These are phyloP conservation scores for Puccinia polysora DNA, from an alignment of 1,284 basidiomycete genomes.

Conservation along the genomic window DNA sequence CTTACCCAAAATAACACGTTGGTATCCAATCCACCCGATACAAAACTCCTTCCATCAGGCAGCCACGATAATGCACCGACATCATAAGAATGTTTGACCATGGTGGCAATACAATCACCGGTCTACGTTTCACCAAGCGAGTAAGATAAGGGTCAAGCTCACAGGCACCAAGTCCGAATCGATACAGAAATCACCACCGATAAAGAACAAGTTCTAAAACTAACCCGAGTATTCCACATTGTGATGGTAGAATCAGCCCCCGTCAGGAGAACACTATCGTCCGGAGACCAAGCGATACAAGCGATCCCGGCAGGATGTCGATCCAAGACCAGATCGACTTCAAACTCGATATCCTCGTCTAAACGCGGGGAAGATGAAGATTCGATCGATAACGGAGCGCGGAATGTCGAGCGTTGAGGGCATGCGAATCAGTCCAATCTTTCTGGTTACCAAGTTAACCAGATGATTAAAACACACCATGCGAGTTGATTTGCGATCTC, in stretches of 20 bases:
- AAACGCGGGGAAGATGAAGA: background rate
- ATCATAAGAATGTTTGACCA: conserved; percentile 72
- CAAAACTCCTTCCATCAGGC: conserved; percentile 79
- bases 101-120: conserved; percentile 63
- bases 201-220: conserved; percentile 45
- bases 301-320: conserved; percentile 75
- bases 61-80: conserved; percentile 84
- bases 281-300: conserved; percentile 81
- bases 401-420: background rate
- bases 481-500: background rate
- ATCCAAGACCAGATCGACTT: conserved; percentile 60
- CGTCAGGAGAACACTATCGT: conserved; percentile 75
- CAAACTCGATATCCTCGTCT: conserved; percentile 51
- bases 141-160: conserved; percentile 47
- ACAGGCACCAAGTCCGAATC: conserved; percentile 24
- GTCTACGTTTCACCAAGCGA: conserved; percentile 58
- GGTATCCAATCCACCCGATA: conserved; percentile 83
- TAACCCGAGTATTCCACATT: conserved; percentile 79
- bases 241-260: conserved; percentile 72
- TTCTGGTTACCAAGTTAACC: background rate
- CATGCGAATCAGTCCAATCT: background rate
- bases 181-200: conserved; percentile 16
- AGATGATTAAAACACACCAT: background rate
- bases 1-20: conserved; percentile 82
- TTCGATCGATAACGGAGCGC: background rate